phyloP scores from a whole-genome alignment of 139 green algal species.

The Chlorella sorokiniana region DNA sequence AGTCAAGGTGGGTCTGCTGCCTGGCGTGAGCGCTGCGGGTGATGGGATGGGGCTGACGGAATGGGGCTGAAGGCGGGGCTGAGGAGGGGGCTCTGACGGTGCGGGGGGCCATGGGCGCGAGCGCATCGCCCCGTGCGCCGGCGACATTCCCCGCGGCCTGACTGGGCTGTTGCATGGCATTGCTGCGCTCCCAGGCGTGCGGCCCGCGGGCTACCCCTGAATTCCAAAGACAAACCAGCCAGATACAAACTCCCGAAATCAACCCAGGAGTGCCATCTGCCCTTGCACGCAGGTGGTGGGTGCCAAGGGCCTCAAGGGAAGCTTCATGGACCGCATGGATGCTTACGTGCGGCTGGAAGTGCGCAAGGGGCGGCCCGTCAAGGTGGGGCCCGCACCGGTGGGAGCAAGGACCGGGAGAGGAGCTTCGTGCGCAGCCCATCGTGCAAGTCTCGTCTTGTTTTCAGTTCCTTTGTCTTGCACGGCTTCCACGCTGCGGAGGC shows the following conservation, averaged over 20 bases:
- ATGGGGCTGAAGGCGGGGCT: background rate
- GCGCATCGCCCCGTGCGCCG: too few species aligned
- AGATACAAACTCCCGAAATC: too few species aligned
- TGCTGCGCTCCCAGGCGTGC: too few species aligned
- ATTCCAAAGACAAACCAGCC: too few species aligned
- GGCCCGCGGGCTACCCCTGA: too few species aligned
- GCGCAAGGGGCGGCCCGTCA: background rate
- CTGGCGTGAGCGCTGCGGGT: background rate
- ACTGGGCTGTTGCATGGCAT: too few species aligned
- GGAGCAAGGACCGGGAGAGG: background rate
- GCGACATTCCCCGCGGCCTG: too few species aligned
- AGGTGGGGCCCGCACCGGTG: background rate
- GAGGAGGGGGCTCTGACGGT: background rate
- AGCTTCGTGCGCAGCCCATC: too few species aligned
- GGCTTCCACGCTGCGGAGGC: too few species aligned
- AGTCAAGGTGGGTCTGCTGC: constrained; percentile 22
- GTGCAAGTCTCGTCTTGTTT: too few species aligned
- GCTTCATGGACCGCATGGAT: constrained; percentile 55
- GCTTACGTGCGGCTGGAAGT: constrained; percentile 49
- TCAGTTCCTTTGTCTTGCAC: too few species aligned
- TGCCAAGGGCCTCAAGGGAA: constrained; percentile 43
- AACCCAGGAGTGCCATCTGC: background rate
- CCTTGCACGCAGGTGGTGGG: constrained; percentile 20
- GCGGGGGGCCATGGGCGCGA: too few species aligned
- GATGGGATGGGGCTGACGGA: background rate